Evolutionary conservation across 768 basidiomycete genomes (phyloP).

Genomic region (Lepiota brunneoincarnata): DNA sequence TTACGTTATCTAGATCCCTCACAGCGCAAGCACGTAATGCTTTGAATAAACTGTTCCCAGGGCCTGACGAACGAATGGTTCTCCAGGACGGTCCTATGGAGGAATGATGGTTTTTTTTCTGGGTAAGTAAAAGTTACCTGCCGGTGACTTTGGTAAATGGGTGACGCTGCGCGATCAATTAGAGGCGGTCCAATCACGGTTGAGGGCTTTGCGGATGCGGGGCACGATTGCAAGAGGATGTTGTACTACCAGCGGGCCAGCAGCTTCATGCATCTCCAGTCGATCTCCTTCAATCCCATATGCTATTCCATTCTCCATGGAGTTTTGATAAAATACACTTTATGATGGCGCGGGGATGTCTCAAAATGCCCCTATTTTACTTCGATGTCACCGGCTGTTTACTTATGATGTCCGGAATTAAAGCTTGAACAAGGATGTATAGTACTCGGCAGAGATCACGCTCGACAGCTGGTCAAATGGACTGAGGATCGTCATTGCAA

Average conservation of each 20-base stretch:
- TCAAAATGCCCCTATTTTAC: no score
- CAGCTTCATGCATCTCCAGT: neutral
- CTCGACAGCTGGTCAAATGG: no score
- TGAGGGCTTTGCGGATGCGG: neutral
- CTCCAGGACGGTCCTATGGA: neutral
- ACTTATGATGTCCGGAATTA: no score
- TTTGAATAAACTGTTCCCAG: neutral
- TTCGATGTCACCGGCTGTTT: no score
- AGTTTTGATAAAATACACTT: neutral
- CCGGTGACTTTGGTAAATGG: neutral
- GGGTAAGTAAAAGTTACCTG: neutral
- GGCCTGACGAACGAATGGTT: neutral
- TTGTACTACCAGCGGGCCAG: neutral
- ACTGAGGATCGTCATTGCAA: no score
- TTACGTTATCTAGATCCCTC: no score
- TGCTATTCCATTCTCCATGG: neutral
- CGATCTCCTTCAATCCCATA: neutral
- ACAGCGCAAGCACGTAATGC: no score
- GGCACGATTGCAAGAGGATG: neutral
- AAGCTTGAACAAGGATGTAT: no score
- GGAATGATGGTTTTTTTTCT: neutral
- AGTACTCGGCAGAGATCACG: no score
- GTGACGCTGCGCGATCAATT: neutral
- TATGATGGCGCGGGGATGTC: neutral
- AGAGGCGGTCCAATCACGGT: neutral